Conservation (phyloP, 305 asterid species). For the Plantago rigida region DNA sequence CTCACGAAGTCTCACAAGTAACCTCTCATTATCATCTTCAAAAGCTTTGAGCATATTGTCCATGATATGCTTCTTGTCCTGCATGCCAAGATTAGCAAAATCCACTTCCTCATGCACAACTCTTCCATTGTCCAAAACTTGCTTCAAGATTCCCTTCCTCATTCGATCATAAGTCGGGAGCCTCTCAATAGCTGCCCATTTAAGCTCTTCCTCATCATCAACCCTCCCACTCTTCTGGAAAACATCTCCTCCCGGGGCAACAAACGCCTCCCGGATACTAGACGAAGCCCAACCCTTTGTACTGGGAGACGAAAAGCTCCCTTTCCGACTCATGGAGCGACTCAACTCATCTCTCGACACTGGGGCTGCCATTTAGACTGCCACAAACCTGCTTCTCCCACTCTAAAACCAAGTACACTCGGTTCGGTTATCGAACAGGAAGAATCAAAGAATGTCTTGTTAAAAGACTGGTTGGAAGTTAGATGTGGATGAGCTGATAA, state of each 20-base stretch:
- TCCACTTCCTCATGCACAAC: slow-evolving; percentile 51
- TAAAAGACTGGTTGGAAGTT: not conserved
- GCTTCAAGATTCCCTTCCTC: slow-evolving; percentile 39
- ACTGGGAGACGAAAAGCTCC: slow-evolving; percentile 36
- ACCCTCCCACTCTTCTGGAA: slow-evolving; percentile 46
- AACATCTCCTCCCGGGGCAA: slow-evolving; percentile 48
- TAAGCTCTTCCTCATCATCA: slow-evolving; percentile 43
- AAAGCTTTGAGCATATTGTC: slow-evolving; percentile 27
- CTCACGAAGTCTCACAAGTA: slow-evolving; percentile 28
- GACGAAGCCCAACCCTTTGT: slow-evolving; percentile 49
- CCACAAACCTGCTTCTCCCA: slow-evolving; percentile 8
- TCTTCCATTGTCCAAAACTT: slow-evolving; percentile 41
- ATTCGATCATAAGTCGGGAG: slow-evolving; percentile 46
- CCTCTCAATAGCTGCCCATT: slow-evolving; percentile 53
- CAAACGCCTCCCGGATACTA: slow-evolving; percentile 44
- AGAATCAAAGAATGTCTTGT: not conserved
- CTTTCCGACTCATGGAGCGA: slow-evolving; percentile 39
- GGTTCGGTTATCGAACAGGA: not conserved
- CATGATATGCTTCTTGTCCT: slow-evolving; percentile 31
- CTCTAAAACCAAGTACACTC: not conserved
- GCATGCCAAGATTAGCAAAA: slow-evolving; percentile 38
- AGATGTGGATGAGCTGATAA: slow-evolving; percentile 11
- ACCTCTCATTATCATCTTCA: slow-evolving; percentile 31
- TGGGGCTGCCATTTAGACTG: slow-evolving; percentile 30
- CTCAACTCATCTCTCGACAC: slow-evolving; percentile 36